Evolutionary conservation across 371 early-diverging fungal genomes (phyloP).

Genomic region (Mortierella sp.): DNA sequence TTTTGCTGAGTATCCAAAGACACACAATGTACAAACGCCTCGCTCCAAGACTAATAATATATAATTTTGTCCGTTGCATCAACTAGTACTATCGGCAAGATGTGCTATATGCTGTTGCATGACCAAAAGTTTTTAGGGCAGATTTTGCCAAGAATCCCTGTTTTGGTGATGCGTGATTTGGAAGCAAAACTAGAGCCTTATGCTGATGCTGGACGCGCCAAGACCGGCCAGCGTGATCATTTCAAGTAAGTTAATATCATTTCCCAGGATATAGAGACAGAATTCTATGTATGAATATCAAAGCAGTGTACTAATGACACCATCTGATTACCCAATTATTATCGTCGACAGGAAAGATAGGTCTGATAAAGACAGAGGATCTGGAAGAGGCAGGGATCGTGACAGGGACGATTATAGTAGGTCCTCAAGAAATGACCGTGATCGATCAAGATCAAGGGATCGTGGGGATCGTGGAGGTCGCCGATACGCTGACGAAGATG

Average conservation of each 20-base stretch:
- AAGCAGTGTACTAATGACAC: too few species aligned
- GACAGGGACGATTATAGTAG: slow-evolving; percentile 55
- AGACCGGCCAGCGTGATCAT: slow-evolving; percentile 42
- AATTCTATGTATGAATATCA: too few species aligned
- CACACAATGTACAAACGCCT: not conserved
- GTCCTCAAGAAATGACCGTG: slow-evolving; percentile 39
- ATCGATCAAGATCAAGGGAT: slow-evolving; percentile 40
- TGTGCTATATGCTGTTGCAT: slow-evolving; percentile 75
- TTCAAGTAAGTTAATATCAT: slow-evolving; percentile 32
- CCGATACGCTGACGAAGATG: slow-evolving; percentile 32
- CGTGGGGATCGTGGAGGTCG: slow-evolving; percentile 26
- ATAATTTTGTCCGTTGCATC: slow-evolving; percentile 3
- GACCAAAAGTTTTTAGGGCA: slow-evolving; percentile 81
- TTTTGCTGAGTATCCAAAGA: not conserved
- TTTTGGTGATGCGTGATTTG: slow-evolving; percentile 84
- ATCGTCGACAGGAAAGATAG: slow-evolving; percentile 29
- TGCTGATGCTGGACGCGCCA: slow-evolving; percentile 57
- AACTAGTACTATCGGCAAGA: slow-evolving; percentile 77
- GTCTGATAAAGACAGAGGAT: slow-evolving; percentile 42
- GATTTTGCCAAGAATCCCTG: slow-evolving; percentile 89
- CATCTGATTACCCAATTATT: not conserved
- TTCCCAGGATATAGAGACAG: not conserved
- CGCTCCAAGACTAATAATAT: not conserved
- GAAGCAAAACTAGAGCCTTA: slow-evolving; percentile 73
- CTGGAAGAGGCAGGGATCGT: slow-evolving; percentile 56